Conservation (phyloP, 208 protist species). For the Angomonas ambiguus region DNA sequence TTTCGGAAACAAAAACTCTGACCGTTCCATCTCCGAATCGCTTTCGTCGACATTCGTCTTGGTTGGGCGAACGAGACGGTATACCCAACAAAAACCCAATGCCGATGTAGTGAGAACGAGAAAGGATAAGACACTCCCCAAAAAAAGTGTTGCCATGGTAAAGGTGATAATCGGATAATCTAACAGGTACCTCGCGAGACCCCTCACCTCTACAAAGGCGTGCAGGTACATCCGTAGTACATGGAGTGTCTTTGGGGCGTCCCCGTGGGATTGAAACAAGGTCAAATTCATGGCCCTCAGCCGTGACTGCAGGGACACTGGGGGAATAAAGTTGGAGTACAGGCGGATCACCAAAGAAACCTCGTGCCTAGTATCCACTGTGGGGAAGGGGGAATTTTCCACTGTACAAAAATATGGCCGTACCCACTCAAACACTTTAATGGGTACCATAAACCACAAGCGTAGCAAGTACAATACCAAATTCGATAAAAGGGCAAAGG, state of each 20-base stretch:
- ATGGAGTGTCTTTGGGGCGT: slow-evolving; percentile 5
- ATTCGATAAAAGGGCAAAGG: slow-evolving; percentile 10
- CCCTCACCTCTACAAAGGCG: slow-evolving; percentile 47
- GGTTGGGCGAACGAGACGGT: neutral
- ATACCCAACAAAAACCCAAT: slow-evolving; percentile 4
- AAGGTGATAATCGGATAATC: slow-evolving; percentile 49
- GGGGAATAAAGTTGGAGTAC: slow-evolving; percentile 65
- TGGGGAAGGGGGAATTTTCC: slow-evolving; percentile 31
- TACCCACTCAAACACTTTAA: slow-evolving; percentile 18
- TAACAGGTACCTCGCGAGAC: slow-evolving; percentile 44
- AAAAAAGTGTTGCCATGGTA: slow-evolving; percentile 17
- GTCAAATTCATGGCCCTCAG: slow-evolving; percentile 80
- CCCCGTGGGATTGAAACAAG: slow-evolving; percentile 32
- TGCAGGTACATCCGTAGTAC: slow-evolving; percentile 49
- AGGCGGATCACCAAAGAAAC: slow-evolving; percentile 50
- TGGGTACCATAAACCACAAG: slow-evolving; percentile 10
- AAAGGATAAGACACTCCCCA: slow-evolving; percentile 15
- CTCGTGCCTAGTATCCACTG: slow-evolving; percentile 30
- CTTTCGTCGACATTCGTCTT: neutral
- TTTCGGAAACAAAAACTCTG: slow-evolving; percentile 4
- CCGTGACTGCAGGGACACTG: slow-evolving; percentile 39
- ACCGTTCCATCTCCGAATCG: slow-evolving; percentile 3
- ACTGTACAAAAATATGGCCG: slow-evolving; percentile 15
- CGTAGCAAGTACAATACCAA: slow-evolving; percentile 4
- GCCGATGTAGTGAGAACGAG: slow-evolving; percentile 6